Evolutionary conservation across 2,329 filamentous ascomycete species (phyloP), one percentile per base, ranked within the genome.

Genomic region (Trematosphaeria pertusa): DNA sequence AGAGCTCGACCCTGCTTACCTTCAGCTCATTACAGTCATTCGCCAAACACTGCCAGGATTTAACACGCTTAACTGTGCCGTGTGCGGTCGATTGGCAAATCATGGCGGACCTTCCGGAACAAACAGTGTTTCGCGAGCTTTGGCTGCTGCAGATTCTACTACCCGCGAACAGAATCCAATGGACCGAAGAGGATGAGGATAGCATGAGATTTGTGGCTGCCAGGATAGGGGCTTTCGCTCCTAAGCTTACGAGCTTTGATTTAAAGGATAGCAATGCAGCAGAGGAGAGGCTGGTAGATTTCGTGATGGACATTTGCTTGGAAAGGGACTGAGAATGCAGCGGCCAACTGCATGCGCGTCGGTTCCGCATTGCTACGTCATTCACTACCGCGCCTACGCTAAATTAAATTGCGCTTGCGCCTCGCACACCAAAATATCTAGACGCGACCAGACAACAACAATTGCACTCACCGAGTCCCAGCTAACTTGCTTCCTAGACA

Each of bases 61-160:
- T 38, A 6, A 19, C 11, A 17, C 22, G 20, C 12, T 14, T 38
- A n/a, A 9, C 9, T 14, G 11, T 28, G 11, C 5, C 36, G 5
- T 38, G 36, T 11, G 17, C 24, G 9, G 15, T 38, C 12, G 20
- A 38, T n/a, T 38, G 36, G 36, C n/a, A n/a, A n/a, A n/a, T n/a
- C n/a, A n/a, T n/a, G n/a, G n/a, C n/a, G n/a, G 21, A 24, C 36
- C 22, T 5, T 3, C 17, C 17, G 11, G 11, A 26, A 14, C 2
- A 28, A 6, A 12, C 17, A 11, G 17, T 38, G 8, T 38, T 38
- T 11, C 36, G 10, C 3, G 12, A 28, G 19, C 22, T 38, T 5
- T 18, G 14, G 36, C 9, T 9, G 20, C 22, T 38, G 21, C n/a
- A 17, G 11, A 38, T 38, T n/a, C 5, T 32, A 15, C 30, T 15